phyloP scores from a whole-genome alignment of 352 stramenopile genomes.

The Pythium volutum region DNA sequence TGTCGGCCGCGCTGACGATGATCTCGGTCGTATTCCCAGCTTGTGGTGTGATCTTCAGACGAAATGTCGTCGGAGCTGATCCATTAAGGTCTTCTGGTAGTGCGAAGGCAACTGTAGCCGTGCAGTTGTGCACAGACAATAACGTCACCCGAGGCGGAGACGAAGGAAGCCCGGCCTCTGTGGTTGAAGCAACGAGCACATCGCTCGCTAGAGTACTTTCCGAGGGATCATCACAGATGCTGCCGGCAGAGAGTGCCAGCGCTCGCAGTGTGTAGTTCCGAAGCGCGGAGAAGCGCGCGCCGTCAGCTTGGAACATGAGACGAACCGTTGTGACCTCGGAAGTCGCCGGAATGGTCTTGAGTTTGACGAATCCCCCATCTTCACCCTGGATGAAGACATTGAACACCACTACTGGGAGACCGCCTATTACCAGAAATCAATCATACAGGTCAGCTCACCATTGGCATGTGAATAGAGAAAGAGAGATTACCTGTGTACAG shows the following conservation, averaged over 20 bases:
- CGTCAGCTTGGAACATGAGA: constrained; percentile 23
- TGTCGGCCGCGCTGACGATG: background rate
- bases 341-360: constrained; percentile 26
- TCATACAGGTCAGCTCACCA: background rate
- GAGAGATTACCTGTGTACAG: constrained; percentile 22
- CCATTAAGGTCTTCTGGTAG: constrained; percentile 38
- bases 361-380: constrained; percentile 22
- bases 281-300: constrained; percentile 12
- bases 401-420: constrained; percentile 9
- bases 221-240: constrained; percentile 35
- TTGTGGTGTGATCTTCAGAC: background rate
- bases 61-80: background rate
- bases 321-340: constrained; percentile 13
- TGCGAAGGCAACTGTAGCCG: constrained; percentile 16
- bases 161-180: constrained; percentile 23
- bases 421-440: constrained; percentile 6
- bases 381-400: constrained; percentile 7
- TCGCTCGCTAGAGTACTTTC: constrained; percentile 32
- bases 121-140: constrained; percentile 21
- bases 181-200: constrained; percentile 26
- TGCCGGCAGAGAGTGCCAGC: constrained; percentile 38
- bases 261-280: constrained; percentile 45
- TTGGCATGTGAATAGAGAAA: background rate
- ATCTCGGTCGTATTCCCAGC: background rate
- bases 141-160: constrained; percentile 25